phyloP scores from a whole-genome alignment of 2,329 filamentous ascomycete species.

The Cryphonectria radicalis region DNA sequence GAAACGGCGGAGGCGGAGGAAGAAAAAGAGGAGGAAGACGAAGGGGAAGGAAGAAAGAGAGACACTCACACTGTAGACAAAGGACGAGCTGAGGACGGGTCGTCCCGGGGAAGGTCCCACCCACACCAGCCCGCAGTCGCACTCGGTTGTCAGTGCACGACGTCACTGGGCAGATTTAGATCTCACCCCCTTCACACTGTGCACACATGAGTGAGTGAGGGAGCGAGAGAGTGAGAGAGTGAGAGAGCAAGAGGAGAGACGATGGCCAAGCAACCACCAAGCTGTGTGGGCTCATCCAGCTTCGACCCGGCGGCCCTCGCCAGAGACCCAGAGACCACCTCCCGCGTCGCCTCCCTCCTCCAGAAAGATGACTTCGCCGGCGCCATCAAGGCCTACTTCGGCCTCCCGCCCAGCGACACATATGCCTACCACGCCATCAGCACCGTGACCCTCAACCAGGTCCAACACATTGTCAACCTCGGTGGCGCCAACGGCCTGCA shows the following conservation, averaged over 20 bases:
- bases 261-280: conserved; percentile 37
- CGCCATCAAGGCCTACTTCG: conserved; percentile 50
- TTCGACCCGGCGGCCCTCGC: conserved; percentile 50
- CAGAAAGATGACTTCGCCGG: conserved; percentile 46
- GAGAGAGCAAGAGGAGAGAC: not conserved
- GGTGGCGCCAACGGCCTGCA: conserved; percentile 53
- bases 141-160: too few relatives aligned
- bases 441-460: conserved; percentile 53
- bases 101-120: not conserved
- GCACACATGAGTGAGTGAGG: not conserved
- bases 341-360: conserved; percentile 44
- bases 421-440: conserved; percentile 58
- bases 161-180: not conserved
- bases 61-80: not conserved
- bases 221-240: too few relatives aligned
- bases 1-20: not conserved
- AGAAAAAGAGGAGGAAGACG: not conserved
- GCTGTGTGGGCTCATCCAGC: conserved; percentile 49
- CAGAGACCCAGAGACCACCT: conserved; percentile 44
- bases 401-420: conserved; percentile 48
- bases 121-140: too few relatives aligned
- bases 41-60: not conserved
- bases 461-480: conserved; percentile 50
- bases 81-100: not conserved
- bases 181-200: not conserved